A percentile compares a stretch with the other conserved stretches of the same genome.
phyloP scores from a whole-genome alignment of 2,329 filamentous ascomycete species.

The Talaromyces sp. region DNA sequence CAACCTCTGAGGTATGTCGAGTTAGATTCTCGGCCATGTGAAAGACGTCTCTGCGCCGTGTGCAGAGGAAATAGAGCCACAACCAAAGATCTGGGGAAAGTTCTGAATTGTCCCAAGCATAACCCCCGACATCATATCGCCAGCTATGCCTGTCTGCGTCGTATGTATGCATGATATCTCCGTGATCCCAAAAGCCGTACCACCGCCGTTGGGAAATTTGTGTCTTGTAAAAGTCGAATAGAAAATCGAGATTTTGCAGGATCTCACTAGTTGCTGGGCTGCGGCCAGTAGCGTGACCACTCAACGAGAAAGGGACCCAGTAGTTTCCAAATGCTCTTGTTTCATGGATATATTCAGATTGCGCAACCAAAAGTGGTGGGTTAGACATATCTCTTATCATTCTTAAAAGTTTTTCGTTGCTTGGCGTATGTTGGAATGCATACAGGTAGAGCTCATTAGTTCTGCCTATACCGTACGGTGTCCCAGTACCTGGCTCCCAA shows the following conservation, averaged over 20 bases:
- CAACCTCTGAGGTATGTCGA: conserved; percentile 56
- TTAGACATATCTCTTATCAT: conserved; percentile 45
- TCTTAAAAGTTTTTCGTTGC: conserved; percentile 40
- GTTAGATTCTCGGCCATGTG: conserved; percentile 55
- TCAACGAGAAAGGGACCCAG: conserved; percentile 41
- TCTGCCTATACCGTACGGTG: conserved; percentile 53
- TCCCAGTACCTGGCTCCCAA: conserved; percentile 52
- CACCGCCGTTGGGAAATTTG: conserved; percentile 55
- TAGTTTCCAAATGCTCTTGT: conserved; percentile 52
- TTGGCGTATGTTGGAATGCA: conserved; percentile 50
- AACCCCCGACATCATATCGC: conserved; percentile 60
- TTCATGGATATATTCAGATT: conserved; percentile 46
- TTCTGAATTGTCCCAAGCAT: conserved; percentile 62
- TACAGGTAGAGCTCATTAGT: conserved; percentile 55
- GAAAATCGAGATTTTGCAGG: conserved; percentile 51
- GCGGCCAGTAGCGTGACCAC: neutral
- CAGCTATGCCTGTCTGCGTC: conserved; percentile 55
- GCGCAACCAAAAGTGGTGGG: conserved; percentile 48
- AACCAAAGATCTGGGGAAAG: conserved; percentile 59
- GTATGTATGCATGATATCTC: conserved; percentile 60
- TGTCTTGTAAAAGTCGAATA: conserved; percentile 51
- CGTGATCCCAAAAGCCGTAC: conserved; percentile 61
- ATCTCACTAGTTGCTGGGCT: conserved; percentile 34
- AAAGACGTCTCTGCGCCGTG: conserved; percentile 53
- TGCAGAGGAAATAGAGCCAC: conserved; percentile 59